Evolutionary conservation across 1,284 basidiomycete species (phyloP), one percentile per base, ranked within the genome.

Genomic region (Cutaneotrichosporon sp.): DNA sequence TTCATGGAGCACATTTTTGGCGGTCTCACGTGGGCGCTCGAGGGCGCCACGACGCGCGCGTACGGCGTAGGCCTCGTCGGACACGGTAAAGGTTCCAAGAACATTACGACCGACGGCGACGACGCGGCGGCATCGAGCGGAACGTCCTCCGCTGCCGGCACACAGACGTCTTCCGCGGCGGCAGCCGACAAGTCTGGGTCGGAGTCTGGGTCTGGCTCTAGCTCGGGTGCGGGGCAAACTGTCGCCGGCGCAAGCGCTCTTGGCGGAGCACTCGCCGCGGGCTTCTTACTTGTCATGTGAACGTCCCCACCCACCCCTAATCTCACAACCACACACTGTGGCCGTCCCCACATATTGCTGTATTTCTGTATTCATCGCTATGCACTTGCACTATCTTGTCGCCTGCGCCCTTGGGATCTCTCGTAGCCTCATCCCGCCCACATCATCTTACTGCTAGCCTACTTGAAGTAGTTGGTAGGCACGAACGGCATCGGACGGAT

Each of bases 1-100:
- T 89, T 86, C 74, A 69, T 85, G 50, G 76, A 78, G 1, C 87
- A 90, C 73, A 78, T 90, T 33, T 77, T 84, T 61, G 83, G 81
- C 17, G 87, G 86, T 1, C 80, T 90, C 30, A 79, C 74, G 5
- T 90, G 87, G 87, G 77, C 80, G 1, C 69, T 88, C 21, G 78
- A 82, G 54, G 80, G 73, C 9, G 66, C 58, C 38, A 84, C 68
- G 8, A 76, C 74, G 4, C 57, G 58, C 39, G 68, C 73, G 10
- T 74, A 69, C 59, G 68, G 69, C 22, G 60, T 61, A 1, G 69
- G 69, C 4, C 15, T 73, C 2, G 70, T 76, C 17, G 73, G 73
- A 2, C 70, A 69, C 48, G 23, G 14, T 2, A 43, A 22, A 7
- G 41, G 13, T 20, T 14, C 22, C n/a, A 30, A 41, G 12, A 30